phyloP scores from a whole-genome alignment of 2,329 filamentous ascomycete species.

The Trichothecium sympodiale region DNA sequence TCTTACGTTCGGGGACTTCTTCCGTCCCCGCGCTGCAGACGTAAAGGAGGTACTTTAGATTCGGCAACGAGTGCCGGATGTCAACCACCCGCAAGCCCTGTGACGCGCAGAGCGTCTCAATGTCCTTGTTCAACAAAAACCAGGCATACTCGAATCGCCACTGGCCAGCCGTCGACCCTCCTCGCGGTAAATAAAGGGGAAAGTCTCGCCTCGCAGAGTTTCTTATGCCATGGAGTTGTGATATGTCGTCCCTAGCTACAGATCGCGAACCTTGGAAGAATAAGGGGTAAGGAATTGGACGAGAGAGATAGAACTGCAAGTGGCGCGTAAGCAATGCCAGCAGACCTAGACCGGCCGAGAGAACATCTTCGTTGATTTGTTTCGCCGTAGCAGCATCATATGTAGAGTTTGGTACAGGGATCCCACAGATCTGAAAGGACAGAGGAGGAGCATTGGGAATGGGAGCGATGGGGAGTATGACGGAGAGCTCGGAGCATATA shows the following conservation, averaged over 20 bases:
- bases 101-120: slow-evolving; percentile 56
- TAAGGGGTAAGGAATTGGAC: slow-evolving; percentile 73
- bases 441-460: slow-evolving; percentile 46
- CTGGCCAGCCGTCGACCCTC: slow-evolving; percentile 54
- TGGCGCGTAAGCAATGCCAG: slow-evolving; percentile 65
- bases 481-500: slow-evolving; percentile 71
- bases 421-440: slow-evolving; percentile 70
- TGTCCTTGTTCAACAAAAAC: slow-evolving; percentile 93
- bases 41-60: slow-evolving; percentile 86
- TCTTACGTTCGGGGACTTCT: slow-evolving; percentile 49
- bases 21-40: slow-evolving; percentile 71
- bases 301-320: slow-evolving; percentile 71
- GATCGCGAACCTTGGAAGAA: slow-evolving; percentile 62
- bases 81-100: slow-evolving; percentile 75
- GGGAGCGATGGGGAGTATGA: slow-evolving; percentile 73
- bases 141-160: slow-evolving; percentile 95
- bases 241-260: slow-evolving; percentile 66
- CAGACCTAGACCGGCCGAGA: slow-evolving; percentile 73
- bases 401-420: slow-evolving; percentile 69
- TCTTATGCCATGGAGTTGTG: slow-evolving; percentile 32
- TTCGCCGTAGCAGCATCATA: slow-evolving; percentile 44
- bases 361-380: slow-evolving; percentile 57
- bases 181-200: slow-evolving; percentile 59
- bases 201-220: slow-evolving; percentile 52
- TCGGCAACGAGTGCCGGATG: slow-evolving; percentile 83